phyloP scores from a whole-genome alignment of 345 rosid genomes.

The Syzygium oleosum region DNA sequence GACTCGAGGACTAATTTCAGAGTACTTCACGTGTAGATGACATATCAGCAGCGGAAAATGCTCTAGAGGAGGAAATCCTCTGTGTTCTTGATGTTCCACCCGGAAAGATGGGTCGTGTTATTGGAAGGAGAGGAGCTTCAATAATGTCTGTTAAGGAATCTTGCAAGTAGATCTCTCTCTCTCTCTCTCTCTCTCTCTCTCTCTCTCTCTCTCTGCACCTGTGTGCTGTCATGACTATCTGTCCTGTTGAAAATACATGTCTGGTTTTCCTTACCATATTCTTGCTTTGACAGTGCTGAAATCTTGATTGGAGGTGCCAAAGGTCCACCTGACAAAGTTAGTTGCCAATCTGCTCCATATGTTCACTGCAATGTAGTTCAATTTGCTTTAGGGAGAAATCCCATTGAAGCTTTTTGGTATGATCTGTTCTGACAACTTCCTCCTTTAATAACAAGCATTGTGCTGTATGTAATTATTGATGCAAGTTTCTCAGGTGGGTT shows the following conservation, averaged over 20 bases:
- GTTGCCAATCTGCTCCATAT: conserved; percentile 1
- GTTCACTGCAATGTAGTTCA: neutral
- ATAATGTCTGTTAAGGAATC: conserved; percentile 74
- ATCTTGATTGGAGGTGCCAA: conserved; percentile 72
- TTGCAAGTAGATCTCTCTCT: conserved; percentile 48
- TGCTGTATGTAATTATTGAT: neutral
- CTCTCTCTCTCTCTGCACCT: neutral
- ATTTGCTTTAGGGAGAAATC: neutral
- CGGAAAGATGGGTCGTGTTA: conserved; percentile 88
- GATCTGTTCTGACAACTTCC: neutral
- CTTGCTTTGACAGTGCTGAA: conserved; percentile 53
- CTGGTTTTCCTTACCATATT: neutral
- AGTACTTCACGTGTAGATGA: conserved; percentile 26
- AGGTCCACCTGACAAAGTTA: conserved; percentile 96
- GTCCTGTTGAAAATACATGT: neutral
- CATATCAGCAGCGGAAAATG: conserved; percentile 27
- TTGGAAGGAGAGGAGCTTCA: conserved; percentile 80
- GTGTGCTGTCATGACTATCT: neutral
- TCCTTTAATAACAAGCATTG: neutral
- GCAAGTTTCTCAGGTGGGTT: neutral
- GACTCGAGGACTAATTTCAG: neutral
- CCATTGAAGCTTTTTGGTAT: neutral
- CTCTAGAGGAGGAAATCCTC: conserved; percentile 68
- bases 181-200: conserved; percentile 6
- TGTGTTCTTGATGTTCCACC: conserved; percentile 79